Base-by-base conservation (phyloP, 768 basidiomycete species). In the Phylloporus scabripes region DNA sequence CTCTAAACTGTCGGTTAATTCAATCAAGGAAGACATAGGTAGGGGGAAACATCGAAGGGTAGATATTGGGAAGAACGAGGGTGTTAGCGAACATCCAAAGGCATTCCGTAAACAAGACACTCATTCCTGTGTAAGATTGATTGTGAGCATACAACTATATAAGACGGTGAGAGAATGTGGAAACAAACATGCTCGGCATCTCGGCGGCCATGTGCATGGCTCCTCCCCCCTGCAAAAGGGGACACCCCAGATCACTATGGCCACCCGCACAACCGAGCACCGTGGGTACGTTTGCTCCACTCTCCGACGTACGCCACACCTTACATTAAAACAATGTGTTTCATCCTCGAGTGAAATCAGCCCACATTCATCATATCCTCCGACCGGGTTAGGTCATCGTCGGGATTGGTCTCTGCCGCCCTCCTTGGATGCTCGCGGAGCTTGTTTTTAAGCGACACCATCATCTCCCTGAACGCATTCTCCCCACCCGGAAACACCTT, bases 131-230 rank as follows among this genome's bases (percentile, higher is more conserved):
- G 55, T 56, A 58, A 62, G 56, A 68, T 56, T 61, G 56, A 64
- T 66, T 42, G 55, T 53, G 55, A 59, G 61, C 39, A 21, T 49
- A 64, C 53, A 58, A 56, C 50, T 65, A 58, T 56, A 43, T 58
- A 50, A 53, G 47, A 51, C 23, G 53, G 65, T 66, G 66, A 56
- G 66, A 68, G 62, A 68, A 15, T 68, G 65, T 67, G 65, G 65
- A 66, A 60, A 66, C 48, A 39, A 49, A 53, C 56, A 55, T 34
- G 45, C 36, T 67, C 65, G 65, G 65, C 65, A 66, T 66, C 45
- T 68, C 65, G 65, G 65, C 65, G 43, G 44, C 51, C 52, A 56
- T 56, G 52, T 46, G 49, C 20, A 51, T 21, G 46, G 21, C 43
- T 33, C 17, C 18, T 41, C 28, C 48, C 38, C 32, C 45, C n/a